Conservation (phyloP, 176 grass and related monocot genomes). For the Avena atlantica region DNA sequence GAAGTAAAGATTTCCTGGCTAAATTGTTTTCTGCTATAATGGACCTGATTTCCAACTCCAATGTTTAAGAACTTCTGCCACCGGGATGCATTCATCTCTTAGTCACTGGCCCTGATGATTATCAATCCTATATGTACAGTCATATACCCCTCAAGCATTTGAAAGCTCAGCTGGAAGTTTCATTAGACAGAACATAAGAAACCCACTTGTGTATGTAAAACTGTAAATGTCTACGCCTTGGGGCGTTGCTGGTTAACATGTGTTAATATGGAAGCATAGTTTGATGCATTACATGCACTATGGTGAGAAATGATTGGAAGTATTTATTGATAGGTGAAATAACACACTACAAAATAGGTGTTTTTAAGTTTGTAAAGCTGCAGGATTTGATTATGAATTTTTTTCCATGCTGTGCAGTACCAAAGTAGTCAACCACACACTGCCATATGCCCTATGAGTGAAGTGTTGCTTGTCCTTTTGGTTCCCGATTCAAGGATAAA, state of each 20-base stretch:
- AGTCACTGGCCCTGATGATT: background rate
- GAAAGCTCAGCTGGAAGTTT: constrained; percentile 2
- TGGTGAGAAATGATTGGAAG: background rate
- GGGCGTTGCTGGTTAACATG: background rate
- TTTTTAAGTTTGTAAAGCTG: background rate
- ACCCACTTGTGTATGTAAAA: background rate
- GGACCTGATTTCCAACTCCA: background rate
- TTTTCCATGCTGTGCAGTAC: background rate
- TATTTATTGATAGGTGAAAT: background rate
- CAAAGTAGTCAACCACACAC: background rate
- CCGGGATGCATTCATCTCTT: constrained; percentile 5
- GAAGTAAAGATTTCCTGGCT: constrained; percentile 7
- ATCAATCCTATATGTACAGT: background rate
- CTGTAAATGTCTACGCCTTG: background rate
- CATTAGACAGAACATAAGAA: background rate
- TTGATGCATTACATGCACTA: background rate
- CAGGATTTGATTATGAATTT: background rate
- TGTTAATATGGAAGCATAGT: background rate
- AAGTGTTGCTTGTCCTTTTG: background rate
- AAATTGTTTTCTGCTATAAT: background rate
- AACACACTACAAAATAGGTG: background rate
- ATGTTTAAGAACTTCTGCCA: background rate
- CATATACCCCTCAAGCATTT: background rate
- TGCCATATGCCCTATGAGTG: background rate
- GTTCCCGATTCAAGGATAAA: background rate